Evolutionary conservation across 257 asterid species (phyloP).

Genomic region (Oldenlandia corymbosa): DNA sequence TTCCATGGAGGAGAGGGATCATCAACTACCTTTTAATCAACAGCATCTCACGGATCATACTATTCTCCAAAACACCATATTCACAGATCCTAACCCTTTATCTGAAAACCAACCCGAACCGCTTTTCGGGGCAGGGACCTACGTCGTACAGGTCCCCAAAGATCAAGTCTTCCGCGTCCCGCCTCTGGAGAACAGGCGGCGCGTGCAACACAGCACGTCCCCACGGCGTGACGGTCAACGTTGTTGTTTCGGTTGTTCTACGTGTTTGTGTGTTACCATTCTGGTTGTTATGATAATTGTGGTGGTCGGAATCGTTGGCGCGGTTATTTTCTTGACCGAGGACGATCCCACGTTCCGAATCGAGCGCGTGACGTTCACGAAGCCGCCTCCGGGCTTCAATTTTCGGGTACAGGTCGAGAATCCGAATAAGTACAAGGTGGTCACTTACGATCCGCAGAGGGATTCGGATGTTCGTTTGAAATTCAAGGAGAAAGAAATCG

Average conservation of each 20-base stretch:
- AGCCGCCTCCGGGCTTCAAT: neutral
- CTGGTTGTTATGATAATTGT: neutral
- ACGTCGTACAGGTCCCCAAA: conserved; percentile 38
- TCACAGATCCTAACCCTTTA: neutral
- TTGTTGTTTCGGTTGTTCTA: neutral
- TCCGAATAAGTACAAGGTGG: conserved; percentile 2
- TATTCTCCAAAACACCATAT: neutral
- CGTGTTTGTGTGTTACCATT: no score
- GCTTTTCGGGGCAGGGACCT: conserved; percentile 19
- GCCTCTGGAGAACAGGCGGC: conserved; percentile 24
- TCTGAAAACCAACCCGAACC: neutral
- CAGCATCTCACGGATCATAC: neutral
- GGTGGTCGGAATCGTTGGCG: neutral
- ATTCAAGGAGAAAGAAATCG: conserved; percentile 11
- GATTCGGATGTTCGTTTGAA: neutral
- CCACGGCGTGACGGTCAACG: no score
- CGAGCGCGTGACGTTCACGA: conserved; percentile 4
- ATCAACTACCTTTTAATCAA: neutral
- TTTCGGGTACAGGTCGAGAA: neutral
- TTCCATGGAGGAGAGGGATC: conserved; percentile 16
- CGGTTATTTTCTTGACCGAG: neutral
- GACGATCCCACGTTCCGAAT: conserved; percentile 4
- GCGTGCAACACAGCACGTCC: no score
- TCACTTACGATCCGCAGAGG: neutral
- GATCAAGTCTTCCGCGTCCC: conserved; percentile 44